These are phyloP conservation scores for Isatis tinctoria DNA, from an alignment of 345 rosid genomes.

Conservation along the genomic window DNA sequence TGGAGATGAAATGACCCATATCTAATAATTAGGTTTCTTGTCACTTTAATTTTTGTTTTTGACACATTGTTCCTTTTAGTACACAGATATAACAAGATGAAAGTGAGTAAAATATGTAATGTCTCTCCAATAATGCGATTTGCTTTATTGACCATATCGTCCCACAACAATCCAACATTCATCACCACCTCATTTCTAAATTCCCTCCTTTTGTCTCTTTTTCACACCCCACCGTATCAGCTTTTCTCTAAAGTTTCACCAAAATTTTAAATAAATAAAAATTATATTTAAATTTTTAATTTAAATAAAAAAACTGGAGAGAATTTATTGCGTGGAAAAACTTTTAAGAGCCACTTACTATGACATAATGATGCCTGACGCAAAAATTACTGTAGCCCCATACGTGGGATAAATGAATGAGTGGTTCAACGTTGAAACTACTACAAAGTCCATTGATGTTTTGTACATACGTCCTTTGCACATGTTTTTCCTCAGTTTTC, in stretches of 20 bases:
- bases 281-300: not conserved
- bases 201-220: constrained; percentile 35
- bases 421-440: constrained; percentile 15
- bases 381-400: constrained; percentile 14
- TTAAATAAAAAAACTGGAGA: not conserved
- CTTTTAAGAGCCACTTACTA: constrained; percentile 20
- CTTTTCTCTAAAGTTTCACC: constrained; percentile 32
- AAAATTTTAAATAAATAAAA: not conserved
- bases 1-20: constrained; percentile 37
- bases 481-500: not conserved
- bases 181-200: constrained; percentile 25
- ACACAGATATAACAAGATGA: constrained; percentile 27
- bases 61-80: constrained; percentile 36
- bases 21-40: constrained; percentile 29
- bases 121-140: constrained; percentile 35
- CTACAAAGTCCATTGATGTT: not conserved
- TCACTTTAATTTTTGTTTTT: not conserved
- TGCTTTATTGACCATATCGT: constrained; percentile 51
- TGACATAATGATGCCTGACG: constrained; percentile 6
- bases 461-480: not conserved
- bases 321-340: constrained; percentile 17
- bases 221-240: constrained; percentile 37
- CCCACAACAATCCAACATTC: constrained; percentile 29
- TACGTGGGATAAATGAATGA: constrained; percentile 22
- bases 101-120: constrained; percentile 16